Conservation (phyloP, 2,329 filamentous ascomycete genomes). For the Aspergillus fumigatus region DNA sequence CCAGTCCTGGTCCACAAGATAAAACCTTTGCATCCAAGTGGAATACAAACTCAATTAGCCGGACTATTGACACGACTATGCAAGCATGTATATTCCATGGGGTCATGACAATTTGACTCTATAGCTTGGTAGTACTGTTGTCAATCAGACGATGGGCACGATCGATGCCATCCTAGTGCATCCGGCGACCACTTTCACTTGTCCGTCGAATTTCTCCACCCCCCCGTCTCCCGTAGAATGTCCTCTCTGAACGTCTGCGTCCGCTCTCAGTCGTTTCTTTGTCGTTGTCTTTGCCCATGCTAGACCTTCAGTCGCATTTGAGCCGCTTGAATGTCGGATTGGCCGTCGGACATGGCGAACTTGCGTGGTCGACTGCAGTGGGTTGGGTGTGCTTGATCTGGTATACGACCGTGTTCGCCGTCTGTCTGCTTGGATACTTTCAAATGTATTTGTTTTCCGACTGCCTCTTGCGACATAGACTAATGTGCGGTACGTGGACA, state of each 20-base stretch:
- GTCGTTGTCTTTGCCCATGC: constrained; percentile 23
- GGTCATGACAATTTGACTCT: neutral
- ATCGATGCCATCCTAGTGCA: neutral
- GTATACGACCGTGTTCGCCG: constrained; percentile 52
- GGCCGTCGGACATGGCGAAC: constrained; percentile 24
- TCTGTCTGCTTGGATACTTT: constrained; percentile 55
- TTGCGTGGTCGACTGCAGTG: constrained; percentile 35
- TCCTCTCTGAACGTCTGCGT: constrained; percentile 3
- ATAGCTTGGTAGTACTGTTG: neutral
- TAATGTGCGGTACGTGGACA: constrained; percentile 23
- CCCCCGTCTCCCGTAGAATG: constrained; percentile 13
- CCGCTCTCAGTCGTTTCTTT: constrained; percentile 1
- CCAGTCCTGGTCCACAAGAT: neutral
- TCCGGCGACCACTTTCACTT: neutral
- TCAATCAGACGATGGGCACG: neutral
- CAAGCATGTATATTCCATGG: neutral
- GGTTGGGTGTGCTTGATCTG: constrained; percentile 50
- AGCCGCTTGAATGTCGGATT: constrained; percentile 18
- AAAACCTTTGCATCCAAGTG: constrained; percentile 7
- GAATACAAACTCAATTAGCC: neutral
- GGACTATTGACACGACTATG: neutral
- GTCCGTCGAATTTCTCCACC: neutral
- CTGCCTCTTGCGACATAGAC: neutral
- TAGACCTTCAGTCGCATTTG: constrained; percentile 21
- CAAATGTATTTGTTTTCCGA: constrained; percentile 49